Evolutionary conservation across 805 yeast species (phyloP), one percentile per base, ranked within the genome.

Genomic region (Blastobotrys attinorum): DNA sequence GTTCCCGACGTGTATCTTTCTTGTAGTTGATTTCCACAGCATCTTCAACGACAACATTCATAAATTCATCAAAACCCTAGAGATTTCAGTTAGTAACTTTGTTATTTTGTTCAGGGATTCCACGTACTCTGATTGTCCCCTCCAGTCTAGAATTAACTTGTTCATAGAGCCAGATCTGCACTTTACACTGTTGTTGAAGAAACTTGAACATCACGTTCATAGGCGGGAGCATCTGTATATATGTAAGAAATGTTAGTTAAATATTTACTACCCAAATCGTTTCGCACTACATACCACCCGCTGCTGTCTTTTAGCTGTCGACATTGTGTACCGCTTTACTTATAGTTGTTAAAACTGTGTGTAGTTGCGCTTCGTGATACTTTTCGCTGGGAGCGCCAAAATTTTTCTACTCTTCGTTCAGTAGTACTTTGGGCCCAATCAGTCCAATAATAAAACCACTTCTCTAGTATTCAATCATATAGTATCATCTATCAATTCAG

Each of bases 21-120:
- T 72, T 73, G n/a, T 59, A 59, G 42, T 72, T 68, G 4, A 90
- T 69, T 54, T 94, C 96, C 10, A 61, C 56, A 0, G 83, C 82
- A 40, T 76, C 75, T 27, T 75, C 79, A 18, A 79, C 64, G 3
- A 79, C 83, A 15, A 79, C 65, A 59, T 92, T 92, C 98, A 92
- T 94, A 58, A 89, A 90, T 66, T 94, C 98, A 63, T 92, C 99
- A 63, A 94, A 90, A 1, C 99, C 99, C 54, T 61, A 37, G 15
- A 40, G 48, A 10, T 32, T 37, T 31, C 34, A 6, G 17, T 15
- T 10, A 10, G 34, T n/a, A 15, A 18, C 8, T 4, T 31, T 8
- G 16, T 20, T 11, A 17, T 8, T 4, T 31, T 8, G 16, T 20
- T 11, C 6, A 18, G 2, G 13, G 3, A 4, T 13, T 23, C 2